phyloP scores from a whole-genome alignment of 768 basidiomycete genomes.

The Russula abietina region DNA sequence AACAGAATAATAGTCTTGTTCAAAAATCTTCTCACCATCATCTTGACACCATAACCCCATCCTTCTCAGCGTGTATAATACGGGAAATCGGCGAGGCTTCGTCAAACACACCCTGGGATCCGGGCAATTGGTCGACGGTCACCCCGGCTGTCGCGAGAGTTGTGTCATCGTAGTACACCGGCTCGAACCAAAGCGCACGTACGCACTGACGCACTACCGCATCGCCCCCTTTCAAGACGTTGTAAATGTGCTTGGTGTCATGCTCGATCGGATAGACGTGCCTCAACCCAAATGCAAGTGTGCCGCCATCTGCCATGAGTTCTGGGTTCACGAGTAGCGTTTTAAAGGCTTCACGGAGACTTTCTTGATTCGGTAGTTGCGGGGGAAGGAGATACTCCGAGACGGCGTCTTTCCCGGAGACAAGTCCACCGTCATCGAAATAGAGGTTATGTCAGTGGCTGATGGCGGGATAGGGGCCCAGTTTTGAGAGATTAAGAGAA shows the following conservation, averaged over 20 bases:
- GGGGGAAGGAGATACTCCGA: not conserved
- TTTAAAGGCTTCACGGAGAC: conserved; percentile 8
- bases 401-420: not conserved
- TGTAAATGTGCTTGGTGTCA: not conserved
- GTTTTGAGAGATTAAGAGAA: no score
- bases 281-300: not conserved
- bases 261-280: not conserved
- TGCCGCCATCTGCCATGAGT: not conserved
- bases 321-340: not conserved
- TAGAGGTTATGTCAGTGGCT: no score
- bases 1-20: no score
- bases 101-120: no score
- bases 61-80: not conserved
- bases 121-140: not conserved
- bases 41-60: not conserved
- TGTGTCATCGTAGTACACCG: not conserved
- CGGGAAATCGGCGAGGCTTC: not conserved
- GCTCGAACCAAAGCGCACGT: not conserved
- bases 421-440: conserved; percentile 10
- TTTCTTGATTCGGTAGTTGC: not conserved
- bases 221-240: conserved; percentile 14
- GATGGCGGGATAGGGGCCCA: no score
- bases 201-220: not conserved
- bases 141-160: no score
- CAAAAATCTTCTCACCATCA: no score